phyloP scores from a whole-genome alignment of 768 basidiomycete species.

The Dacryopinax spathularia region DNA sequence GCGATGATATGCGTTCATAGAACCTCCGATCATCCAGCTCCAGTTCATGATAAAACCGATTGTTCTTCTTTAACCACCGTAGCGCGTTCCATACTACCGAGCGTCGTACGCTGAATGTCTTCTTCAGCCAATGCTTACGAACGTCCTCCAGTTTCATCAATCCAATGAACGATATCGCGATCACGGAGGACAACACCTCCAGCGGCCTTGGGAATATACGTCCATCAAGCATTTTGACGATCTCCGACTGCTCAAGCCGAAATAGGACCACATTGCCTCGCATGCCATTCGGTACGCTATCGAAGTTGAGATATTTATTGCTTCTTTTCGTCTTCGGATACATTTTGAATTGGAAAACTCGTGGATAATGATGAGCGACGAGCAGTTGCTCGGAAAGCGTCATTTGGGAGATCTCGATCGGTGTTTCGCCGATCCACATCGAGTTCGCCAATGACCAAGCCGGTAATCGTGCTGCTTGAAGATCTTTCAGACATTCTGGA shows the following conservation, averaged over 20 bases:
- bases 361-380: constrained; percentile 23
- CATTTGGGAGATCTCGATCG: constrained; percentile 19
- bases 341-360: constrained; percentile 27
- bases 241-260: constrained; percentile 17
- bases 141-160: constrained; percentile 13
- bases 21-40: constrained; percentile 12
- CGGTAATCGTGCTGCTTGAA: not conserved
- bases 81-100: constrained; percentile 21
- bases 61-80: constrained; percentile 27
- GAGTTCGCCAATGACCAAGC: constrained; percentile 25
- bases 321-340: constrained; percentile 20
- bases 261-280: constrained; percentile 27
- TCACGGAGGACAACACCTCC: constrained; percentile 21
- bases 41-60: constrained; percentile 24
- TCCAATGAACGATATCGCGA: constrained; percentile 29
- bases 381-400: constrained; percentile 29
- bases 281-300: constrained; percentile 21
- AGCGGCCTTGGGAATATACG: constrained; percentile 24
- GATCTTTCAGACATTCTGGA: not conserved
- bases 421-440: constrained; percentile 29
- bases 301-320: not conserved
- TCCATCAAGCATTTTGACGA: constrained; percentile 25
- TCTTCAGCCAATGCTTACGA: constrained; percentile 18
- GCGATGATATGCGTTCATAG: constrained; percentile 7
- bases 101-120: constrained; percentile 25